These are phyloP conservation scores for Symmetrospora coprosmae DNA, from an alignment of 768 basidiomycete genomes.

Conservation along the genomic window DNA sequence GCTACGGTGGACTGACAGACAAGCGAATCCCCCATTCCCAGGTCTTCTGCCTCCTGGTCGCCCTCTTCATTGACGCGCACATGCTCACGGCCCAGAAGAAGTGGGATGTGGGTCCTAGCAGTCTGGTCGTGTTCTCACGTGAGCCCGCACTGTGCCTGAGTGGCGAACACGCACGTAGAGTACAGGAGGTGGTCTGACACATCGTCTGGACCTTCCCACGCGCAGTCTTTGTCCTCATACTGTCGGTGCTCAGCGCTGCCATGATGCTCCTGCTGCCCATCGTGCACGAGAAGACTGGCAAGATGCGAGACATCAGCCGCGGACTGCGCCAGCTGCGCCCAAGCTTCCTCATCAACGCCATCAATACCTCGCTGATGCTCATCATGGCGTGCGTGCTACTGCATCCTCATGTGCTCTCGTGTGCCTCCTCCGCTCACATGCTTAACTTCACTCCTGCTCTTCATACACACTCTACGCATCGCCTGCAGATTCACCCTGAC, in stretches of 20 bases:
- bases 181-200: no score
- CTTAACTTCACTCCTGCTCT: neutral
- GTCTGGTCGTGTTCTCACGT: no score
- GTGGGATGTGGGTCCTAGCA: no score
- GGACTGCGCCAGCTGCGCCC: slow-evolving; percentile 24
- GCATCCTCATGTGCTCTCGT: neutral
- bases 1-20: no score
- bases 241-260: slow-evolving; percentile 21
- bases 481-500: slow-evolving; percentile 26
- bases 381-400: slow-evolving; percentile 17
- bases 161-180: no score
- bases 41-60: no score
- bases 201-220: no score
- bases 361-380: slow-evolving; percentile 11
- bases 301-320: slow-evolving; percentile 22
- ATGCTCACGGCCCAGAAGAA: no score
- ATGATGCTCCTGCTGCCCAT: slow-evolving; percentile 23
- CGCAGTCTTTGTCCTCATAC: slow-evolving; percentile 1
- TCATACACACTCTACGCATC: slow-evolving; percentile 10
- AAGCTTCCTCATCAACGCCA: slow-evolving; percentile 24
- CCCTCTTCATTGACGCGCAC: no score
- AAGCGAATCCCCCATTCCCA: no score
- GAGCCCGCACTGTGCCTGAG: no score
- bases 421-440: neutral
- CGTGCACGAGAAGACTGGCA: slow-evolving; percentile 12